These are phyloP conservation scores for Coelastrella sp. DNA, from an alignment of 139 green algal genomes.

Conservation along the genomic window DNA sequence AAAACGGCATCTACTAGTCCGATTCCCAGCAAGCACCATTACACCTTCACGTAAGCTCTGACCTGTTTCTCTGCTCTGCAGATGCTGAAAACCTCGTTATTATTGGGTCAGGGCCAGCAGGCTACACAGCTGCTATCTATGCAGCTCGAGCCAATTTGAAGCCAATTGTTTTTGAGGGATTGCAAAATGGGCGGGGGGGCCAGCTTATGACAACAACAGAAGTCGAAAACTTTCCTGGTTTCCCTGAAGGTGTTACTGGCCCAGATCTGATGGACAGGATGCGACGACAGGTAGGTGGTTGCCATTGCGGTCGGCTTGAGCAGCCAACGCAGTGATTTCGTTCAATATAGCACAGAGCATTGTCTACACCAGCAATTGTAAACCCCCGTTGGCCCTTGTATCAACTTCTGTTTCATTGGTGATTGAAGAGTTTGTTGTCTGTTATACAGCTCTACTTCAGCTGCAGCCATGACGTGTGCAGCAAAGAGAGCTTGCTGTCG, in stretches of 20 bases:
- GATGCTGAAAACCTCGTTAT: slow-evolving; percentile 85
- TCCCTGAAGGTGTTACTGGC: slow-evolving; percentile 96
- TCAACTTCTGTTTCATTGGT: too few relatives aligned
- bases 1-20: neutral
- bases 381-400: too few relatives aligned
- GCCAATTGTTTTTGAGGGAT: slow-evolving; percentile 95
- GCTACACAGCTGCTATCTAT: slow-evolving; percentile 96
- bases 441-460: too few relatives aligned
- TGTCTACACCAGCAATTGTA: too few relatives aligned
- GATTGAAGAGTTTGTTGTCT: too few relatives aligned
- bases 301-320: too few relatives aligned
- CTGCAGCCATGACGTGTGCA: too few relatives aligned
- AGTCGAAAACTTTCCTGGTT: slow-evolving; percentile 96
- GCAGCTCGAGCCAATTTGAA: slow-evolving; percentile 91
- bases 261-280: slow-evolving; percentile 99
- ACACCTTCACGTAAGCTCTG: neutral
- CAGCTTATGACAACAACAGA: slow-evolving; percentile 98
- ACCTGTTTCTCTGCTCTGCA: slow-evolving; percentile 13
- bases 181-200: slow-evolving; percentile 87
- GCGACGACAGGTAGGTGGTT: slow-evolving; percentile 81
- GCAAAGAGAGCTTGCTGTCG: too few relatives aligned
- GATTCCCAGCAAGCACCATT: neutral
- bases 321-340: too few relatives aligned
- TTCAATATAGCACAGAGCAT: too few relatives aligned
- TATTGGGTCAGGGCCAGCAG: slow-evolving; percentile 87